Evolutionary conservation across 1,284 basidiomycete species (phyloP).

Genomic region (Neonothopanus nambi): DNA sequence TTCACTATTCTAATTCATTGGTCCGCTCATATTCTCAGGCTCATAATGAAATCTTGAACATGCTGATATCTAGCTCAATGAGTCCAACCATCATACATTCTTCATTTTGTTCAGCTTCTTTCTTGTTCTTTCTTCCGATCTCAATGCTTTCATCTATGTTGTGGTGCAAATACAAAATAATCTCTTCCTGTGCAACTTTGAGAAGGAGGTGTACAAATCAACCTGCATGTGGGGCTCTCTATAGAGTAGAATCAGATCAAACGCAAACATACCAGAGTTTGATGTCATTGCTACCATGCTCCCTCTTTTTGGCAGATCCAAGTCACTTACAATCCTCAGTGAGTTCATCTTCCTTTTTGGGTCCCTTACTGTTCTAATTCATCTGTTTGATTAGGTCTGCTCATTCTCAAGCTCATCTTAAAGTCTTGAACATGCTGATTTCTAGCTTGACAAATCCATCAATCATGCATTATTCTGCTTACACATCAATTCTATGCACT

Average conservation of each 20-base stretch:
- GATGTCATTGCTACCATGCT: conserved; percentile 22
- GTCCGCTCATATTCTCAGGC: neutral
- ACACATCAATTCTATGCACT: conserved; percentile 41
- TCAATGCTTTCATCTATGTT: too few relatives aligned
- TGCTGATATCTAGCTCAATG: too few relatives aligned
- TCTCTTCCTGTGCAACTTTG: too few relatives aligned
- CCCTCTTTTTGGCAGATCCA: conserved; percentile 45
- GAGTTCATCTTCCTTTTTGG: conserved; percentile 37
- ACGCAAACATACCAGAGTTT: too few relatives aligned
- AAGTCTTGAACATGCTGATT: conserved; percentile 34
- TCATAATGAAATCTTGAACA: conserved; percentile 30
- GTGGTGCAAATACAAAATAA: too few relatives aligned
- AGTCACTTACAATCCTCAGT: conserved; percentile 44
- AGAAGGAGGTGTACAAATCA: too few relatives aligned
- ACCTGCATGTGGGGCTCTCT: too few relatives aligned
- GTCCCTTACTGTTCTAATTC: neutral
- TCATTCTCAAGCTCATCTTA: conserved; percentile 2
- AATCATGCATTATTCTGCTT: conserved; percentile 47
- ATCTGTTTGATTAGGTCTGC: conserved; percentile 1
- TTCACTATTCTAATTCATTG: conserved; percentile 6
- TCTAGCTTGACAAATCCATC: conserved; percentile 38
- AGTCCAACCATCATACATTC: too few relatives aligned
- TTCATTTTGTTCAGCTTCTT: too few relatives aligned
- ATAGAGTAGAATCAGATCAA: too few relatives aligned
- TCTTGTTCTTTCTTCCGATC: too few relatives aligned